Evolutionary conservation across 352 stramenopile species (phyloP).

Genomic region (Globisporangium acanthophoron): DNA sequence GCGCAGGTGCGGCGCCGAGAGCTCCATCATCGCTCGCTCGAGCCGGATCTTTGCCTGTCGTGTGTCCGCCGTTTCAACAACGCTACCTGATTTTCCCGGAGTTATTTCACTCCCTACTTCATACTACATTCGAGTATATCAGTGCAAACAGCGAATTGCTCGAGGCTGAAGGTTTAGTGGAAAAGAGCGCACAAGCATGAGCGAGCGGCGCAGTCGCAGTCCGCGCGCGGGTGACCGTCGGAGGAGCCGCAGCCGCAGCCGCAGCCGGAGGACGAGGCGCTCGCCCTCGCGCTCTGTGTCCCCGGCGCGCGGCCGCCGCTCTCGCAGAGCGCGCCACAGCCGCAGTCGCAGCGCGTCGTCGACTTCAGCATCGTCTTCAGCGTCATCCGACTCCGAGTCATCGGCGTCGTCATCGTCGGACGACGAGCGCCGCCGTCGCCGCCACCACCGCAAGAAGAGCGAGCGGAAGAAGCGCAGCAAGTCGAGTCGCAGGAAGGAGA

Average conservation of each 20-base stretch:
- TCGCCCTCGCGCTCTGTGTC: background rate
- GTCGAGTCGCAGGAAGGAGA: constrained; percentile 8
- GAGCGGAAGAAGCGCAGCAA: constrained; percentile 19
- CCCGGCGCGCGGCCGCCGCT: constrained; percentile 1
- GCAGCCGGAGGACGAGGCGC: constrained; percentile 3
- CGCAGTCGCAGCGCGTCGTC: constrained; percentile 22
- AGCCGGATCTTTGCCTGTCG: too few species aligned
- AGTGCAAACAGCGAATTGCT: too few species aligned
- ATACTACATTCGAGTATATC: too few species aligned
- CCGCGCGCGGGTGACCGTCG: too few species aligned
- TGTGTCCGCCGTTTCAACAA: too few species aligned
- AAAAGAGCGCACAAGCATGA: too few species aligned
- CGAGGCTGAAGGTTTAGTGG: too few species aligned
- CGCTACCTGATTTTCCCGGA: too few species aligned
- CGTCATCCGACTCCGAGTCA: constrained; percentile 23
- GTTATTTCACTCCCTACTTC: too few species aligned
- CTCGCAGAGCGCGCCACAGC: constrained; percentile 6
- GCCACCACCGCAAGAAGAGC: constrained; percentile 17
- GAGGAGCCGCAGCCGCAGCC: constrained; percentile 1
- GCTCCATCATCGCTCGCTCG: constrained; percentile 15
- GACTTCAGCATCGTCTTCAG: constrained; percentile 26
- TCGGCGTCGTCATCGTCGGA: background rate
- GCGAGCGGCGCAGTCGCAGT: constrained; percentile 2
- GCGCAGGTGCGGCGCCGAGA: constrained; percentile 14
- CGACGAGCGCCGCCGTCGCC: constrained; percentile 8